Evolutionary conservation across 176 grass and related monocot species (phyloP).

Genomic region (Zizania latifolia): DNA sequence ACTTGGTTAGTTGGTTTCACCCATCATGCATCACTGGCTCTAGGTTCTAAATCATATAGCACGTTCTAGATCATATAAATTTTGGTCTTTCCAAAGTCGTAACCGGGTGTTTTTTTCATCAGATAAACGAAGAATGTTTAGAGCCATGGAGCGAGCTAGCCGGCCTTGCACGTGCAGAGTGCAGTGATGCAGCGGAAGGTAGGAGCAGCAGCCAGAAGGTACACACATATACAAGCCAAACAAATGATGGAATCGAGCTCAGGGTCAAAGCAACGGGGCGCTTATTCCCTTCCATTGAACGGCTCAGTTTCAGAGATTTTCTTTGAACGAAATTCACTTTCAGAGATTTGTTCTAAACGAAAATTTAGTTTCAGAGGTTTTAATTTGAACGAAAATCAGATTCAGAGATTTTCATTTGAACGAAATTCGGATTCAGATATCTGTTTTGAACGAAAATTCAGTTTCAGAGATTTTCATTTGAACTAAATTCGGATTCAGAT

Average conservation of each 20-base stretch:
- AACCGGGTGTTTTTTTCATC: not conserved
- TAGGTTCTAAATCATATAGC: no score
- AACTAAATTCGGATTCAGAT: no score
- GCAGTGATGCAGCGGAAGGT: not conserved
- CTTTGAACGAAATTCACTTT: no score
- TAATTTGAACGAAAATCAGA: not conserved
- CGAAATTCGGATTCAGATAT: no score
- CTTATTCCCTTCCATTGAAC: no score
- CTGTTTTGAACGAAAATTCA: no score
- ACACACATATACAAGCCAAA: not conserved
- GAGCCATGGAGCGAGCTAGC: not conserved
- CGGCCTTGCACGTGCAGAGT: not conserved
- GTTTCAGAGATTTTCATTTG: not conserved
- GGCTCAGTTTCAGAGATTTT: not conserved
- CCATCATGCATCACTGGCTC: not conserved
- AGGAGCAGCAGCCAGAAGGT: not conserved
- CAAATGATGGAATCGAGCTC: not conserved
- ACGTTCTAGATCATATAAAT: not conserved
- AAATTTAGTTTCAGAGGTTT: not conserved
- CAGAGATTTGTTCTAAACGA: no score
- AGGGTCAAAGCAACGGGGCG: no score
- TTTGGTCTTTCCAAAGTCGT: not conserved
- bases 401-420: not conserved
- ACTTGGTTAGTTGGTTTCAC: not conserved
- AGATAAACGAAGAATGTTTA: not conserved